Base-by-base conservation (phyloP, 1,284 basidiomycete species). In the Apiotrichum domesticum region DNA sequence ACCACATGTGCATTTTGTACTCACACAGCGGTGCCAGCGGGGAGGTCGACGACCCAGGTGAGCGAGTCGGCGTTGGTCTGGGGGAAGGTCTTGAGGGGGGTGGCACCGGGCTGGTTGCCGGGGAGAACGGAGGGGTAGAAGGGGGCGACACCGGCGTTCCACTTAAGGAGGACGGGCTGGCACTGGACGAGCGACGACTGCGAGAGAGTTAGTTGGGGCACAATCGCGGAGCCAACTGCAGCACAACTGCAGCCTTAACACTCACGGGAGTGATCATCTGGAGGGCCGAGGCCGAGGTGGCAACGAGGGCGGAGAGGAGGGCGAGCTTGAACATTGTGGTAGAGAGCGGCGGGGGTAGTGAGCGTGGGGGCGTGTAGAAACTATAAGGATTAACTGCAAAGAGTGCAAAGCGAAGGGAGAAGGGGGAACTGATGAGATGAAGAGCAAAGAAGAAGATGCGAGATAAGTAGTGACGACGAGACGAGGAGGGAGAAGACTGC, bases 91-190 rank as follows among this genome's bases (percentile, higher is more conserved):
- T 52, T 43, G 35, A 64, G 56, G 37, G 87, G 74, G 53, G 79
- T 21, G 2, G 82, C 84, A 13, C 72, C 51, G 3, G 81, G 64
- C 65, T 88, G 82, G 48, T 83, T 84, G 83, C 85, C 85, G 51
- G 87, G 87, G 52, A 88, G 69, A 60, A 87, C 67, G 34, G 83
- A 78, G 58, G 88, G 60, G 75, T 79, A 90, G 78, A 82, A 90
- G 0, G 88, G 87, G 6, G 53, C 29, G 0, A 62, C 57, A 45
- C 86, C 85, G 35, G 77, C 83, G 34, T 64, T 51, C 84, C 85
- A 90, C 6, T 71, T 73, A 59, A 89, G 62, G 37, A 60, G 61
- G 46, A 63, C 61, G 21, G 75, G 73, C 64, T 72, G 69, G 61
- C 73, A 76, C 52, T 66, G 59, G 59, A 71, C 63, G 54, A 75